Conservation (phyloP, 805 yeast genomes). For the Lipomyces spencermartinsiae region DNA sequence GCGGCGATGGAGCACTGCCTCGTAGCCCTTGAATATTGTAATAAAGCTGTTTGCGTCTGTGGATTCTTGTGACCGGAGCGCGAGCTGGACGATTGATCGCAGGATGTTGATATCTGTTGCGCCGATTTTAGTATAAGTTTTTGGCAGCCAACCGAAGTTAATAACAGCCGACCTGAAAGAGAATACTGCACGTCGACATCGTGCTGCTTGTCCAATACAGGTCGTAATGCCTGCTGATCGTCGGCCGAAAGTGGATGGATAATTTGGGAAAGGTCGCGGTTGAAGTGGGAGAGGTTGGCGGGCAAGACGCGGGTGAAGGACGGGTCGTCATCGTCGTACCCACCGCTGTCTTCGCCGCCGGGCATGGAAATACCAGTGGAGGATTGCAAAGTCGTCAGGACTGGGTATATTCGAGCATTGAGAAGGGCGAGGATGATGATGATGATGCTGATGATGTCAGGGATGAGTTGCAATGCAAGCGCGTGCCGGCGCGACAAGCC, state of each 20-base stretch:
- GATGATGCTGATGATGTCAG: not conserved
- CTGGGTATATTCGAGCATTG: not conserved
- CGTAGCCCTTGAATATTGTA: slow-evolving; percentile 31
- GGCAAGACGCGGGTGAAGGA: slow-evolving; percentile 30
- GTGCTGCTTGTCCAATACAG: slow-evolving; percentile 18
- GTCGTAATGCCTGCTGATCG: slow-evolving; percentile 18
- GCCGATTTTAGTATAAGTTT: not conserved
- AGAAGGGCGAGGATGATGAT: not conserved
- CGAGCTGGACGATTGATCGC: slow-evolving; percentile 32
- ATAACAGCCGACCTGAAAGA: slow-evolving; percentile 13
- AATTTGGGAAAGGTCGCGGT: slow-evolving; percentile 20
- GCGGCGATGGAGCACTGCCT: slow-evolving; percentile 28
- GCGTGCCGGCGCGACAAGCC: not conserved
- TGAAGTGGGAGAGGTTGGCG: slow-evolving; percentile 17
- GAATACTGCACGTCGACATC: slow-evolving; percentile 16
- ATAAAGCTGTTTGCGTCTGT: slow-evolving; percentile 24
- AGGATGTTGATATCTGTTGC: slow-evolving; percentile 32
- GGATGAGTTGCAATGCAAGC: not conserved
- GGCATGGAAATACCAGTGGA: not conserved
- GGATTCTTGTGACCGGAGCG: slow-evolving; percentile 23
- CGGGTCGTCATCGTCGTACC: slow-evolving; percentile 16
- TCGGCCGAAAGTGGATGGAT: not conserved
- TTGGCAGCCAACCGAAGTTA: not conserved
- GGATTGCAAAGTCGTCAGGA: not conserved
- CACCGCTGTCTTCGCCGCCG: slow-evolving; percentile 10